These are phyloP conservation scores for Xylaria scruposa DNA, from an alignment of 495 filamentous ascomycete genomes.

Conservation along the genomic window DNA sequence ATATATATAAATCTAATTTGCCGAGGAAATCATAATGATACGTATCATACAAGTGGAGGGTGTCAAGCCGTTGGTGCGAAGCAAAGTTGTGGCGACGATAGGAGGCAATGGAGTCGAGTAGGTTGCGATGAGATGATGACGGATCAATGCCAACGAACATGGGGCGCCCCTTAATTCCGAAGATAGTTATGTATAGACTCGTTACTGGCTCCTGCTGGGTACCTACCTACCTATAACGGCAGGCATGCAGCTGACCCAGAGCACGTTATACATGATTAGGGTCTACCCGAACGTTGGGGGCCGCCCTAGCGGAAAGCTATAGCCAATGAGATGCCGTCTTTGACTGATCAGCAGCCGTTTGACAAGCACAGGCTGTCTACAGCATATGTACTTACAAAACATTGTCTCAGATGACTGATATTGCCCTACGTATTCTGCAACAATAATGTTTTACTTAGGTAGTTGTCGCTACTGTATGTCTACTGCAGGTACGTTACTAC, in stretches of 20 bases:
- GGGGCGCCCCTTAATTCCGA: slow-evolving; percentile 10
- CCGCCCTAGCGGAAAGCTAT: neutral
- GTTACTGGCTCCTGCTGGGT: too few species aligned
- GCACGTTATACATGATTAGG: slow-evolving; percentile 8
- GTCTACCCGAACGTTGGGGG: neutral
- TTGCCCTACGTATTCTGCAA: slow-evolving; percentile 2
- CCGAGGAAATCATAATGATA: neutral
- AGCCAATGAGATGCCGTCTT: neutral
- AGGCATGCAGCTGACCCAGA: slow-evolving; percentile 5
- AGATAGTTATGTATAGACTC: neutral
- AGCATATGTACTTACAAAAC: neutral
- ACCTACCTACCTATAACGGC: neutral
- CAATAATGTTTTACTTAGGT: neutral
- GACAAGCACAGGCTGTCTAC: neutral
- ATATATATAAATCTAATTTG: slow-evolving; percentile 2
- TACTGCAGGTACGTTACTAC: slow-evolving; percentile 13
- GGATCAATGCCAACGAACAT: neutral
- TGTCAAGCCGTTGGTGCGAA: slow-evolving; percentile 2
- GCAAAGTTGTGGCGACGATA: neutral
- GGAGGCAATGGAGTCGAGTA: neutral
- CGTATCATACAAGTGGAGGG: neutral
- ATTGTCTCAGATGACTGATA: slow-evolving; percentile 7
- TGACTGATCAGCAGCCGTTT: neutral
- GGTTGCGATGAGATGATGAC: slow-evolving; percentile 9
- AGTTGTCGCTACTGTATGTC: neutral